Conservation (phyloP, 2,329 filamentous ascomycete species). For the Trichoderma sp. region DNA sequence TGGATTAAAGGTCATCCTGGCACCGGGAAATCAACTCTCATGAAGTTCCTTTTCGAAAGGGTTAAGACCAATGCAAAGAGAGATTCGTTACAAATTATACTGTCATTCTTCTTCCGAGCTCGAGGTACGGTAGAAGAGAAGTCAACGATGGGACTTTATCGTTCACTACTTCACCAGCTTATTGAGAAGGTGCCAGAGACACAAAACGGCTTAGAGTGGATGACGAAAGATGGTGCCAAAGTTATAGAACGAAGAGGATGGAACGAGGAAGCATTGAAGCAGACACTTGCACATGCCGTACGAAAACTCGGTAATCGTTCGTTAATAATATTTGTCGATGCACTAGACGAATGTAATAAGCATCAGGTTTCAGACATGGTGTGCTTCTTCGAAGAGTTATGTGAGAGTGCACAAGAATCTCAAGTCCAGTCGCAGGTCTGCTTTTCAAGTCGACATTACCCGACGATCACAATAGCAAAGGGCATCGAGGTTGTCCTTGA, state of each 20-base stretch:
- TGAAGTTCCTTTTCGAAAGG: background rate
- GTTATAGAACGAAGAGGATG: background rate
- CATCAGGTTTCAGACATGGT: conserved; percentile 44
- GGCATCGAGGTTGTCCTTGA: conserved; percentile 33
- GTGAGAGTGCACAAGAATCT: conserved; percentile 27
- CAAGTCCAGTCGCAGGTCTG: conserved; percentile 36
- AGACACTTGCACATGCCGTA: background rate
- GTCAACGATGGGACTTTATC: conserved; percentile 49
- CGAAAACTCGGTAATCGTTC: background rate
- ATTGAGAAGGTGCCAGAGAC: conserved; percentile 22
- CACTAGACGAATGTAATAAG: conserved; percentile 49
- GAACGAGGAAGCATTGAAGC: background rate
- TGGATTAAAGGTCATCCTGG: background rate
- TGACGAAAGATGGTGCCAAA: background rate
- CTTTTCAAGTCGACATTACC: conserved; percentile 53
- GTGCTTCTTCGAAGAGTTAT: conserved; percentile 42
- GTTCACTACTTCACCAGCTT: conserved; percentile 50
- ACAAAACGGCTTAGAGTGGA: background rate
- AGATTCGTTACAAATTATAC: background rate
- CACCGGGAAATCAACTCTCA: background rate
- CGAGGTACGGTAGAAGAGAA: conserved; percentile 46
- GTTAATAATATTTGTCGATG: conserved; percentile 38
- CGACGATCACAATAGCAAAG: conserved; percentile 38
- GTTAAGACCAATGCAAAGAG: background rate
- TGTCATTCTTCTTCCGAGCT: conserved; percentile 52